Evolutionary conservation across 2,329 filamentous ascomycete species (phyloP), one percentile per base, ranked within the genome.

Genomic region (Alternaria sp.): DNA sequence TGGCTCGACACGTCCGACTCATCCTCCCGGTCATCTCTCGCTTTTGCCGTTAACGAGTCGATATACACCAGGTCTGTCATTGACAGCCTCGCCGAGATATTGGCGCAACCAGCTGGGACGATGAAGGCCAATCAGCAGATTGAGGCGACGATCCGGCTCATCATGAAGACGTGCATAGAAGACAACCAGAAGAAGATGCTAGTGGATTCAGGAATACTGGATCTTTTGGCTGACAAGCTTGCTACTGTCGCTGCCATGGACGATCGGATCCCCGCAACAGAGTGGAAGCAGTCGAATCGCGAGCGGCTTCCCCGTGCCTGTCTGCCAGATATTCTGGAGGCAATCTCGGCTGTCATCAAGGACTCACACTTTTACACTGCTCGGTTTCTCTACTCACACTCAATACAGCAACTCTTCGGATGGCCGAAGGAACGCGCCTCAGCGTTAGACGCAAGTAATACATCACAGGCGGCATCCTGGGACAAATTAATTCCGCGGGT

Each of bases 341-440:
- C 94, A 0, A 87, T 96, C 51, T 86, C 89, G 20, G 86, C 89
- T 46, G 90, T 97, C 48, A 86, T 97, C 51, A 86, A 89, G 62
- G 88, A 92, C 69, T 97, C 94, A 0, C 90, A 89, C 67, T 91
- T 90, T 77, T 87, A 93, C 55, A 89, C 92, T 9, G 89, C 89
- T 65, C 87, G 92, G 14, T 78, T 84, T 47, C 68, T 83, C 20
- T 81, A 83, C 55, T 81, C 80, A 6, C 74, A 77, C n/a, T 68
- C 75, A 16, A 77, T 80, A 55, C 75, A 74, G 48, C 66, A 70
- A 54, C 65, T 75, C 26, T 78, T 78, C 44, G 71, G 68, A 14
- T 72, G 71, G 67, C 68, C 71, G 5, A 77, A 76, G 51, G 67
- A 71, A 36, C 62, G 59, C 42, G 48, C 67, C 28, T 51, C 61